Conservation (phyloP, 805 yeast species). For the Kregervanrija fluxuum region DNA sequence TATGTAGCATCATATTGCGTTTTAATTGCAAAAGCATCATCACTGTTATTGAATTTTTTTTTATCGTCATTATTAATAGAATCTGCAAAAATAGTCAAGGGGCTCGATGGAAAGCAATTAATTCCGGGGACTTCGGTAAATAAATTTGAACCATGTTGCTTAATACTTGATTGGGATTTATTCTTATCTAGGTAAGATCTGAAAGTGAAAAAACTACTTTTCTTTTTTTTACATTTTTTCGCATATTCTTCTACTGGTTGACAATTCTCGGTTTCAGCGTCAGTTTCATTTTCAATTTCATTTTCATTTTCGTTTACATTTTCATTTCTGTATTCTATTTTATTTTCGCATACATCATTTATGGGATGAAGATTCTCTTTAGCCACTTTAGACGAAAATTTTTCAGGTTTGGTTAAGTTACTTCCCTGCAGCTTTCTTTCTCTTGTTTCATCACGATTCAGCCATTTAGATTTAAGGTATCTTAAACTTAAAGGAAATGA, state of each 20-base stretch:
- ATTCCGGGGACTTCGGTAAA: neutral
- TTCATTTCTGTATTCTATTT: too few relatives aligned
- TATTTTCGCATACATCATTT: too few relatives aligned
- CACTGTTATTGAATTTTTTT: neutral
- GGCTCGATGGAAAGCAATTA: too few relatives aligned
- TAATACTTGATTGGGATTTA: conserved; percentile 1
- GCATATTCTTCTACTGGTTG: neutral
- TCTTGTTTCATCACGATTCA: conserved; percentile 12
- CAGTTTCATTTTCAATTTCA: neutral
- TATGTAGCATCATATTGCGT: too few relatives aligned
- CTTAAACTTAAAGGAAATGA: conserved; percentile 19
- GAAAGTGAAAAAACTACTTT: conserved; percentile 5
- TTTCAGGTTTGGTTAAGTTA: too few relatives aligned
- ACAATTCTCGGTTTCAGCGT: neutral
- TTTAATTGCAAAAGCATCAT: too few relatives aligned
- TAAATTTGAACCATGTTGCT: neutral
- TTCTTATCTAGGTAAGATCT: conserved; percentile 5
- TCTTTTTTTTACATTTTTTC: conserved; percentile 3
- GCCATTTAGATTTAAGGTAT: conserved; percentile 16
- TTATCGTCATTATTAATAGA: neutral
- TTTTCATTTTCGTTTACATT: neutral
- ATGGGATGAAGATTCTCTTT: too few relatives aligned
- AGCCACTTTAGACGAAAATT: too few relatives aligned
- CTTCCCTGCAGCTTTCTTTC: too few relatives aligned
- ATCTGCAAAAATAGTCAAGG: too few relatives aligned